phyloP scores from a whole-genome alignment of 345 rosid genomes.

The Toxicodendron radicans region DNA sequence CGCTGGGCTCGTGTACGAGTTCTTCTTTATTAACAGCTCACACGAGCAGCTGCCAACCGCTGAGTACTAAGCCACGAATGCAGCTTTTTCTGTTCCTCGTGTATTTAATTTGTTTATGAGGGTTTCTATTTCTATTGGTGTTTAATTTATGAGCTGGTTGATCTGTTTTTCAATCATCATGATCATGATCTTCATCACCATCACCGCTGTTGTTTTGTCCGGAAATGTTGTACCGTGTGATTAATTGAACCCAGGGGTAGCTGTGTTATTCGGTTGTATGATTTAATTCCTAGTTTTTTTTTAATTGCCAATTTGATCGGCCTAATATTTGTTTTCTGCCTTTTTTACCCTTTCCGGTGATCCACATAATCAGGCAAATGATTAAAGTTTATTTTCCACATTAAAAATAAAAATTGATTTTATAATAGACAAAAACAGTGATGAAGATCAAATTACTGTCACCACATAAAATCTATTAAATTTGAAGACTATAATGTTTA shows the following conservation, averaged over 20 bases:
- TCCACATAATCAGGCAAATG: no score
- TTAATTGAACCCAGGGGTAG: constrained; percentile 18
- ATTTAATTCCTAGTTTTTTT: not conserved
- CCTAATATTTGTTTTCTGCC: not conserved
- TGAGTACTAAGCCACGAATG: constrained; percentile 50
- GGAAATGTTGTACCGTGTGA: not conserved
- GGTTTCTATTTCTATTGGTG: constrained; percentile 13
- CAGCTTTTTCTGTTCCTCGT: constrained; percentile 8
- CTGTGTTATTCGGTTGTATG: constrained; percentile 23
- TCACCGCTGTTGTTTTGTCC: not conserved
- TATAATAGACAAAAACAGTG: no score
- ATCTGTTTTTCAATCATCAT: not conserved
- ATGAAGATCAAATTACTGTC: no score
- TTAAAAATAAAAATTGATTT: no score
- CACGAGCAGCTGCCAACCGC: constrained; percentile 69
- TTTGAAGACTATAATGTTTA: no score
- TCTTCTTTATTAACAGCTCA: constrained; percentile 57
- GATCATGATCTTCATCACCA: not conserved
- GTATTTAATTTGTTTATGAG: constrained; percentile 20
- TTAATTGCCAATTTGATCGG: not conserved
- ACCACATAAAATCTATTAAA: no score
- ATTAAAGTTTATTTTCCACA: no score
- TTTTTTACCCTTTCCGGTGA: not conserved
- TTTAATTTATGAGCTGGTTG: constrained; percentile 27
- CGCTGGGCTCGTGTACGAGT: constrained; percentile 76